Conservation (phyloP, 2,329 filamentous ascomycete species). For the Fusarium algeriense region DNA sequence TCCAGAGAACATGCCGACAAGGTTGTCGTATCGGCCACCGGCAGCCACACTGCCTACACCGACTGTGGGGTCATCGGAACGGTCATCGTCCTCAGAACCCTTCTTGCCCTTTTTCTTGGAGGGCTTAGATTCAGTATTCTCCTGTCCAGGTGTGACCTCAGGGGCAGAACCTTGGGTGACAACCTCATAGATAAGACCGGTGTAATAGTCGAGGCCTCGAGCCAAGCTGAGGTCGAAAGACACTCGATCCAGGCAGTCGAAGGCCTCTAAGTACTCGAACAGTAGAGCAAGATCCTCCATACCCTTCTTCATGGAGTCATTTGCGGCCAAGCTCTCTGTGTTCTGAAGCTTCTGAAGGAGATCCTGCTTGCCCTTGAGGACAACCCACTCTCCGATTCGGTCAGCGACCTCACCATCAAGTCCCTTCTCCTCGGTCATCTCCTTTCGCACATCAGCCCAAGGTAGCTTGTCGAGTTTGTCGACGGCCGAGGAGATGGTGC, state of each 20-base stretch:
- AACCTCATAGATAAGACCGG: slow-evolving; percentile 90
- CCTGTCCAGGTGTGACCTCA: slow-evolving; percentile 54
- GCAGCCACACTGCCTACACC: slow-evolving; percentile 91
- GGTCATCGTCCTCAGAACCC: slow-evolving; percentile 70
- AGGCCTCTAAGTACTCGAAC: slow-evolving; percentile 84
- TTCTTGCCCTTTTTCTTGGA: slow-evolving; percentile 65
- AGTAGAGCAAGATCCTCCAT: slow-evolving; percentile 84
- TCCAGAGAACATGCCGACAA: slow-evolving; percentile 93
- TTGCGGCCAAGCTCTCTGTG: slow-evolving; percentile 76
- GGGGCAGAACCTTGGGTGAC: slow-evolving; percentile 83
- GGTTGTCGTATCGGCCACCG: slow-evolving; percentile 90
- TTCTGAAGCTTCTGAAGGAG: slow-evolving; percentile 77
- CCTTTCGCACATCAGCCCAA: slow-evolving; percentile 89
- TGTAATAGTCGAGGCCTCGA: slow-evolving; percentile 93
- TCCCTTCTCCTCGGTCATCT: slow-evolving; percentile 95
- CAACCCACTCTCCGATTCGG: slow-evolving; percentile 87
- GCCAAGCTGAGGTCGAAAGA: slow-evolving; percentile 93
- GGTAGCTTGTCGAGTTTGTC: slow-evolving; percentile 96
- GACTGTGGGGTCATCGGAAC: slow-evolving; percentile 81
- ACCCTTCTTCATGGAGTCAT: slow-evolving; percentile 81
- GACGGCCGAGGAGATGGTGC: slow-evolving; percentile 90
- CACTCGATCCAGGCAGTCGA: slow-evolving; percentile 77
- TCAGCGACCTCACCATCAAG: slow-evolving; percentile 82
- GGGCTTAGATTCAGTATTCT: slow-evolving; percentile 53
- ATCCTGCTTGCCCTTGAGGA: slow-evolving; percentile 79